Evolutionary conservation across 1,139 yeast genomes (phyloP).

Genomic region (Debaryomycetaceae sp.): DNA sequence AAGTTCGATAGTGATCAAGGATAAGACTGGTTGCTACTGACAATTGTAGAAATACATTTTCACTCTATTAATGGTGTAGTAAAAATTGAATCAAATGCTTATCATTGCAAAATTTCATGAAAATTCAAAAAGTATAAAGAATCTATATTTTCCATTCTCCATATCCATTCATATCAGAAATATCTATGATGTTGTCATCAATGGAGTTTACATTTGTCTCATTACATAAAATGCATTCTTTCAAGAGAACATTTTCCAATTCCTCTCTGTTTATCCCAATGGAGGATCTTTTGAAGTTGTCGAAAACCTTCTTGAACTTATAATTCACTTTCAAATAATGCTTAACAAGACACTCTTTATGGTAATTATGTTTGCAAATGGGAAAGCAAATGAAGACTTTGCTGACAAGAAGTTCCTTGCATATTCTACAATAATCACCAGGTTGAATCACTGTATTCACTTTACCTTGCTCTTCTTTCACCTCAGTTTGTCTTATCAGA

Average conservation of each 20-base stretch:
- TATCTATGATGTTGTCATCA: constrained; percentile 45
- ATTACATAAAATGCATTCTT: constrained; percentile 78
- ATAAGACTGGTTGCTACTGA: no score
- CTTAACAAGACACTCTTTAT: constrained; percentile 77
- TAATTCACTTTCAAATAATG: constrained; percentile 63
- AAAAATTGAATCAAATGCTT: not conserved
- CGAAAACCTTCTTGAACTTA: constrained; percentile 59
- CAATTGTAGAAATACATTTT: no score
- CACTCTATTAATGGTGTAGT: not conserved
- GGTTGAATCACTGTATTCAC: constrained; percentile 60
- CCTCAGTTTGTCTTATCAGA: constrained; percentile 52
- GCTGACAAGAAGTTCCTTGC: constrained; percentile 63
- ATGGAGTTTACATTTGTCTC: constrained; percentile 68
- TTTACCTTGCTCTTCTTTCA: constrained; percentile 36
- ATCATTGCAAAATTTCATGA: not conserved
- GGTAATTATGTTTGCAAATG: constrained; percentile 82
- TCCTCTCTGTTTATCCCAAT: constrained; percentile 31
- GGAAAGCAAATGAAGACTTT: constrained; percentile 82
- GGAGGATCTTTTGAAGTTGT: constrained; percentile 48
- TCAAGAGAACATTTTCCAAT: constrained; percentile 58
- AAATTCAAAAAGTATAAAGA: no score
- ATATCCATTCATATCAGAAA: constrained; percentile 16
- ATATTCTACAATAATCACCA: constrained; percentile 76
- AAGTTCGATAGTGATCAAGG: no score
- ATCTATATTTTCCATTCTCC: constrained; percentile 23